Evolutionary conservation across 768 basidiomycete species (phyloP), one percentile per base, ranked within the genome.

Genomic region (Phylloporus arenicola): DNA sequence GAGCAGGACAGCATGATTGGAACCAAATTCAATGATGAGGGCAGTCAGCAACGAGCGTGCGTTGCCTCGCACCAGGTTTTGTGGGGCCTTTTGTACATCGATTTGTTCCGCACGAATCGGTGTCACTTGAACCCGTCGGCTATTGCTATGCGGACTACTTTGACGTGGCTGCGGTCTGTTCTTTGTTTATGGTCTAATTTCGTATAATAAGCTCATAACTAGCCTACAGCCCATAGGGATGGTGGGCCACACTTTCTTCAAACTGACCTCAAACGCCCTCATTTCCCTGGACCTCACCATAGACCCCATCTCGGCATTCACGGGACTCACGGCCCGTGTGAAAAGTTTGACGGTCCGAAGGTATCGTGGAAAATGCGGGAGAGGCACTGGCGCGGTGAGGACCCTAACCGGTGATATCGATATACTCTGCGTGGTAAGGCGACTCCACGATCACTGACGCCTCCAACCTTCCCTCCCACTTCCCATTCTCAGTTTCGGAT

Each of bases 341-440:
- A 39, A 39, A n/a, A n/a, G 24, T 24, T 19, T 38, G 3, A 2
- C 3, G 39, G n/a, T 39, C 40, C 40, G 40, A 22, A 3, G 16
- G 7, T 25, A 42, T 27, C 41, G 41, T 27, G 40, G 40, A 41
- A 40, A 33, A 8, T 6, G 30, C 6, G 13, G 29, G 17, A 12
- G 6, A 31, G 17, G 34, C n/a, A n/a, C n/a, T n/a, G n/a, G n/a
- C n/a, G n/a, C n/a, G n/a, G n/a, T n/a, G n/a, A n/a, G n/a, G 9
- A 10, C 22, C 4, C 34, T 17, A 25, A 17, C 8, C 4, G 27
- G 17, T 13, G 27, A 48, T 30, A 1, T 44, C 22, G 16, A 57
- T 43, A 34, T 60, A 58, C 50, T 52, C 33, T 3, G 51, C 33
- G 8, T 50, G 29, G 42, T 62, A 55, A 22, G 53, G 51, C 17